Base-by-base conservation (phyloP, 805 yeast species). In the Myxozyma vanderwaltii region DNA sequence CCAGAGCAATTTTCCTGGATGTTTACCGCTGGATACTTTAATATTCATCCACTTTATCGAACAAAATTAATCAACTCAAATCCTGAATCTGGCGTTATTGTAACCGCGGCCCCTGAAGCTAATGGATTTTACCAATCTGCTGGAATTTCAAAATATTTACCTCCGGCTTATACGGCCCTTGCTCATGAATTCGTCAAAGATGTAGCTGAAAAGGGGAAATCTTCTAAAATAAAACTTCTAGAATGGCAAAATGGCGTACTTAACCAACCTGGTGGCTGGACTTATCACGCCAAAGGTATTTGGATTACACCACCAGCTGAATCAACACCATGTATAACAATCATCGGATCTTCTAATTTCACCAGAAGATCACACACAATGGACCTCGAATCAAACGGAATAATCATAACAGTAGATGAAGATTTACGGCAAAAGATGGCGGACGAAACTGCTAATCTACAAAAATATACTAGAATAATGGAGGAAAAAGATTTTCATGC, bases 1-100 rank as follows among this genome's bases (percentile, higher is more conserved):
- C 33, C 45, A 6, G 79, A 83, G 26, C 68, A 74, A 12, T 79
- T 85, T 27, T 79, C 78, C 53, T 92, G 96, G 95, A 81, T 88
- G 64, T 86, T 94, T 68, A 94, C 99, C 0, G 97, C 98, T 0
- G 99, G 99, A 1, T 94, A 94, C 72, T 94, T 94, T 77, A 94
- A 94, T 72, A 86, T 94, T 83, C 82, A 86, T 40, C 89, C 95
- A 0, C 84, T 84, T 40, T 85, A 89, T 53, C 85, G 83, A 68
- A 74, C 75, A 15, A 76, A 79, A 27, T 76, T 94, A 29, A 70
- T 89, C 35, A 74, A 77, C 36, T 80, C 89, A 0, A 77, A 75
- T 12, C 85, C 91, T 0, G 48, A 60, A 1, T 58, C 68, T 6
- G 95, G 95, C 1, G 75, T 78, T 0, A 87, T 94, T 1, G 86